phyloP scores from a whole-genome alignment of 2,329 filamentous ascomycete genomes.

The Phyllachora maydis region DNA sequence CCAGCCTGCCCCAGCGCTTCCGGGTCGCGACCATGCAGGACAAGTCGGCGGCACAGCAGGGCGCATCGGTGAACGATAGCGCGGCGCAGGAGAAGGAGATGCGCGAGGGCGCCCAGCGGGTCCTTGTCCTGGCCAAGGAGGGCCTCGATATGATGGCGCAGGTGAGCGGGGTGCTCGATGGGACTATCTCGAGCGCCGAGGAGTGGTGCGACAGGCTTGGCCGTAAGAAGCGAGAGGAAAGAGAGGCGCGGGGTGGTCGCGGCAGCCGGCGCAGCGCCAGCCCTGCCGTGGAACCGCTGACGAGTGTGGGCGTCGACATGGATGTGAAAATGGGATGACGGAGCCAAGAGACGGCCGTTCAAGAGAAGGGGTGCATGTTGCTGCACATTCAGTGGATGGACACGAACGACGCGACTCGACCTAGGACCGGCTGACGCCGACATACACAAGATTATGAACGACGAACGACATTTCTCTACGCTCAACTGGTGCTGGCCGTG shows the following conservation, averaged over 20 bases:
- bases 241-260: constrained; percentile 9
- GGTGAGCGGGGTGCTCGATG: constrained; percentile 70
- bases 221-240: constrained; percentile 15
- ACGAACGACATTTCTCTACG: too few relatives aligned
- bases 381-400: too few relatives aligned
- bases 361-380: too few relatives aligned
- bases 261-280: constrained; percentile 2
- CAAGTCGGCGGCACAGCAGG: constrained; percentile 7
- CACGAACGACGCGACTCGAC: too few relatives aligned
- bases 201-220: constrained; percentile 73
- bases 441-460: too few relatives aligned
- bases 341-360: too few relatives aligned
- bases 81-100: constrained; percentile 21
- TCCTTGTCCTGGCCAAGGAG: constrained; percentile 72
- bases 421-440: too few relatives aligned
- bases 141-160: constrained; percentile 88
- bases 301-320: constrained; percentile 3
- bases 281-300: constrained; percentile 1
- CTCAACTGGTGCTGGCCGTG: too few relatives aligned
- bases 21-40: constrained; percentile 37
- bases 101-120: constrained; percentile 46
- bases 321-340: constrained; percentile 4
- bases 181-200: constrained; percentile 78
- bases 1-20: constrained; percentile 69
- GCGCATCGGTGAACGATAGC: constrained; percentile 14